Conservation (phyloP, 208 protist genomes). For the Cochliopodium minus region DNA sequence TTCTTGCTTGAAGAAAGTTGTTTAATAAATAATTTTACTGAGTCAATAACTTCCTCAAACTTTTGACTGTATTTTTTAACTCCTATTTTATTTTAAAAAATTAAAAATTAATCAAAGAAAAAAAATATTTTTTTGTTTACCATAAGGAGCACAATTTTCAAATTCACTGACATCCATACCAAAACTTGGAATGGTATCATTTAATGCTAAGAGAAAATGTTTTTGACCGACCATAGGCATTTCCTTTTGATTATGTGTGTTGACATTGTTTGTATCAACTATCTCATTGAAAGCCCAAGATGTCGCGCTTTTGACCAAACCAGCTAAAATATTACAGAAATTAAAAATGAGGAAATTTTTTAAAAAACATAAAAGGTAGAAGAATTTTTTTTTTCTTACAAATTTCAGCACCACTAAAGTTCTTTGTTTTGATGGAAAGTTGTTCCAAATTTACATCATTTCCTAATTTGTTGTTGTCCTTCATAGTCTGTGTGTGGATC, state of each 20-base stretch:
- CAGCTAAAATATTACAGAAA: too few relatives aligned
- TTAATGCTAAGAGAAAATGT: constrained; percentile 53
- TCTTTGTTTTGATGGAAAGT: constrained; percentile 81
- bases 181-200: constrained; percentile 79
- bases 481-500: constrained; percentile 91
- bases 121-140: too few relatives aligned
- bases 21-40: constrained; percentile 44
- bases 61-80: constrained; percentile 71
- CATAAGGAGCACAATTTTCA: constrained; percentile 46
- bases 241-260: constrained; percentile 34
- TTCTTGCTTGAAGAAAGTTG: constrained; percentile 53
- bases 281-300: constrained; percentile 66
- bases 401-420: constrained; percentile 94
- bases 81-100: too few relatives aligned
- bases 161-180: constrained; percentile 75
- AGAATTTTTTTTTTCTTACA: too few relatives aligned
- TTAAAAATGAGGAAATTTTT: too few relatives aligned
- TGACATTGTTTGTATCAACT: constrained; percentile 56
- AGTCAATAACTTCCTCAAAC: constrained; percentile 45
- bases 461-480: constrained; percentile 58
- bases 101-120: too few relatives aligned
- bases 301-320: constrained; percentile 55
- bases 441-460: constrained; percentile 70
- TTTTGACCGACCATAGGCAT: constrained; percentile 28
- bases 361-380: too few relatives aligned